Base-by-base conservation (phyloP, 2,329 filamentous ascomycete species). In the Penicillium verrucosum region DNA sequence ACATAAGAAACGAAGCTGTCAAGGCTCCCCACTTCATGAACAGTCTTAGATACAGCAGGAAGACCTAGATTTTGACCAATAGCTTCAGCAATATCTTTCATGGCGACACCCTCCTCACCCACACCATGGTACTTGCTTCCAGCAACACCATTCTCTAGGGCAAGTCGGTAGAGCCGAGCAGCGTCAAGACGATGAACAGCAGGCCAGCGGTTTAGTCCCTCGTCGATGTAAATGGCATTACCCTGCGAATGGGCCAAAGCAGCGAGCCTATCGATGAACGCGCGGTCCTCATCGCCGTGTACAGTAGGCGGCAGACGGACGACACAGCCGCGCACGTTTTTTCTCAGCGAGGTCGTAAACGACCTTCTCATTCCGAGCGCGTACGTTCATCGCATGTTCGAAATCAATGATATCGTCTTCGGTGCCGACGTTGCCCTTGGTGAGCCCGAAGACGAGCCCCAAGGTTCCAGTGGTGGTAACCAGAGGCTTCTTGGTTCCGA, bases 291-390 rank as follows among this genome's bases (percentile, higher is more conserved):
- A 6, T 67, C 53, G 5, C 73, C 77, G 51, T 79, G 76, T 1
- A 70, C 70, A 6, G 70, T 72, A 3, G 76, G 75, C 1, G 77
- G 59, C 0, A 79, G 69, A 0, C 78, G 72, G 11, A 79, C 59
- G 1, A 73, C 66, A n/a, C 60, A 61, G 0, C 67, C 65, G 0
- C 71, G 69, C 2, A 80, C 64, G 0, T 71, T 71, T 40, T 40
- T 67, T 59, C 32, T 68, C 48, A 4, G 61, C 60, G 21, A 64
- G 55, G 0, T 43, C 23, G 16, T 60, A 38, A 1, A 64, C 59
- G 41, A 71, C 58, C 25, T 60, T 51, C 8, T 70, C 63, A 5
- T 61, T 59, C 18, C 68, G 27, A 9, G 61, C 47, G 34, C 75
- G 71, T 1, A 62, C 65, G 8, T 59, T 58, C 1, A 67, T 58